phyloP scores from a whole-genome alignment of 768 basidiomycete species.

The Clitopilus hobsonii region DNA sequence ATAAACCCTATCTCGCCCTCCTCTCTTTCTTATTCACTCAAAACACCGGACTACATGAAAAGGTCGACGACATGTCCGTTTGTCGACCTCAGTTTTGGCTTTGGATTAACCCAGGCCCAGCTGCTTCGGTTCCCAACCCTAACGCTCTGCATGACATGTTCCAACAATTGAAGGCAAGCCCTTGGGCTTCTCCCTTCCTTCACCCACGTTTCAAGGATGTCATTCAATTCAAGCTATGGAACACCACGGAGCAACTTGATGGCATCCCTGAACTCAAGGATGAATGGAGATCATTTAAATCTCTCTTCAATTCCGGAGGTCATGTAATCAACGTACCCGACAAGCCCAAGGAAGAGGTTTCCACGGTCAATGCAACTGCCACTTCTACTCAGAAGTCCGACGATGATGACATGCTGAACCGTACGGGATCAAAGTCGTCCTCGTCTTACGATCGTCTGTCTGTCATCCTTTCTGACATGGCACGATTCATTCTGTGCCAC shows the following conservation, averaged over 20 bases:
- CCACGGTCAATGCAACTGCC: conserved; percentile 43
- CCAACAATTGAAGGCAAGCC: conserved; percentile 66
- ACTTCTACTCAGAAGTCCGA: conserved; percentile 39
- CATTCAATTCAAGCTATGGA: conserved; percentile 93
- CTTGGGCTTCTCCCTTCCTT: conserved; percentile 91
- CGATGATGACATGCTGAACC: conserved; percentile 58
- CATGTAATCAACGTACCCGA: conserved; percentile 59
- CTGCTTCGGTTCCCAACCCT: conserved; percentile 78
- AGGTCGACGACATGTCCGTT: conserved; percentile 36
- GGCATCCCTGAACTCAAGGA: conserved; percentile 80
- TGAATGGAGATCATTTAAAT: conserved; percentile 76
- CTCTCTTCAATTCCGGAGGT: conserved; percentile 86
- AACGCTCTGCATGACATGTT: conserved; percentile 80
- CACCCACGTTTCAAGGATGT: conserved; percentile 85
- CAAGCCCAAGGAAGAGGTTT: conserved; percentile 26
- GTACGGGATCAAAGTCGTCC: conserved; percentile 85
- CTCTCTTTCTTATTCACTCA: conserved; percentile 93
- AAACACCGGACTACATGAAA: conserved; percentile 73
- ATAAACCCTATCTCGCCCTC: conserved; percentile 92
- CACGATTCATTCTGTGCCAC: conserved; percentile 91
- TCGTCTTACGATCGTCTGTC: conserved; percentile 86
- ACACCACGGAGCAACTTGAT: conserved; percentile 93
- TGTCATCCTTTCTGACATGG: conserved; percentile 93
- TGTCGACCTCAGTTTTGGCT: conserved; percentile 93
- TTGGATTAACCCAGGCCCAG: conserved; percentile 95